Evolutionary conservation across 2,329 filamentous ascomycete species (phyloP).

Genomic region (Metarhizium rileyi): DNA sequence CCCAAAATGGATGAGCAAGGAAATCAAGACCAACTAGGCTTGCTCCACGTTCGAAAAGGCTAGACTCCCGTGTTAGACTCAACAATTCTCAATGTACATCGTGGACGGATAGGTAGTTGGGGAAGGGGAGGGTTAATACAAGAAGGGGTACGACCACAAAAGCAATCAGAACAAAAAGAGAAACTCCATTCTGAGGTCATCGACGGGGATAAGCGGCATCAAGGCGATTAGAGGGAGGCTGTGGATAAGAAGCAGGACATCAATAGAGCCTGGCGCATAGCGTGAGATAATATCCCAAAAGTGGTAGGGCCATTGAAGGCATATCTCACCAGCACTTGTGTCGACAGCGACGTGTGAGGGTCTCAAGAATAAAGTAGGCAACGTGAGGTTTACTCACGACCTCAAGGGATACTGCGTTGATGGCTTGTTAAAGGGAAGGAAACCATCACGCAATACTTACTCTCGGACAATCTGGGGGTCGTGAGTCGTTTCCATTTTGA

Average conservation of each 20-base stretch:
- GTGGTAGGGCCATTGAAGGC: constrained; percentile 47
- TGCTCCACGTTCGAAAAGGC: constrained; percentile 86
- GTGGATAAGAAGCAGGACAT: constrained; percentile 26
- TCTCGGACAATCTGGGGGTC: constrained; percentile 94
- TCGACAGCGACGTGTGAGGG: constrained; percentile 28
- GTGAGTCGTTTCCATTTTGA: constrained; percentile 97
- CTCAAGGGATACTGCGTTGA: constrained; percentile 33
- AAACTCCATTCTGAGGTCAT: constrained; percentile 12
- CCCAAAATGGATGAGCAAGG: constrained; percentile 92
- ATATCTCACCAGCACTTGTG: constrained; percentile 58
- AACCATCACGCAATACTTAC: constrained; percentile 71
- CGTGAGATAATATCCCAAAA: constrained; percentile 55
- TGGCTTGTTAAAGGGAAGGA: constrained; percentile 58
- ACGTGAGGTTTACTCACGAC: constrained; percentile 29
- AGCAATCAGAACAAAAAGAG: constrained; percentile 42
- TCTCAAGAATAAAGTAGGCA: constrained; percentile 21
- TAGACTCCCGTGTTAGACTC: constrained; percentile 33
- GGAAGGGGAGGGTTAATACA: constrained; percentile 48
- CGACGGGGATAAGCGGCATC: constrained; percentile 22
- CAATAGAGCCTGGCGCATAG: constrained; percentile 53
- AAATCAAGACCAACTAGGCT: constrained; percentile 84
- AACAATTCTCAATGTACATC: not conserved
- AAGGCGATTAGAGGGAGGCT: constrained; percentile 26
- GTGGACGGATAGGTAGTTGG: constrained; percentile 6
- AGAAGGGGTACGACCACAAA: constrained; percentile 36